Conservation (phyloP, 805 yeast species). For the Metschnikowia dekortorum region DNA sequence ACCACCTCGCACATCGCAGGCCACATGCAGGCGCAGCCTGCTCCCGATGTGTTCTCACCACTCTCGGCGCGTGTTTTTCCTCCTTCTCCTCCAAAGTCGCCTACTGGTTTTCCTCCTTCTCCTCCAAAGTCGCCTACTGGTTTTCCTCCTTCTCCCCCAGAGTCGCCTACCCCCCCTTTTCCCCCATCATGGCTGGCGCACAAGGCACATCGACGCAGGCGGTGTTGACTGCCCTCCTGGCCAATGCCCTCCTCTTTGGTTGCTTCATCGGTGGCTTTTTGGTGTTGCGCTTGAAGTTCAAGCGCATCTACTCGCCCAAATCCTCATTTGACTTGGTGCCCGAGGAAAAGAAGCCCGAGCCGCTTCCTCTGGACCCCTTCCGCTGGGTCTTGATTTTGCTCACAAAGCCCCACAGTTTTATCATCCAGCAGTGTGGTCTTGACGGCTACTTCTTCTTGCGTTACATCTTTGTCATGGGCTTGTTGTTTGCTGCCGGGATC, state of each 20-base stretch:
- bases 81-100: not conserved
- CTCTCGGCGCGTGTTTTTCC: conserved; percentile 1
- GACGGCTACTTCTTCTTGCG: conserved; percentile 91
- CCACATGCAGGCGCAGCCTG: not conserved
- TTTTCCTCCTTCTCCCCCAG: not conserved
- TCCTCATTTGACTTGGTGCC: conserved; percentile 56
- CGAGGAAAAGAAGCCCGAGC: conserved; percentile 60
- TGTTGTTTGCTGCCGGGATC: conserved; percentile 42
- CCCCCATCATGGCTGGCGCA: conserved; percentile 9
- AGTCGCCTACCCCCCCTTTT: not conserved
- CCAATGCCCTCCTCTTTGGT: conserved; percentile 65
- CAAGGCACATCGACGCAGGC: conserved; percentile 46
- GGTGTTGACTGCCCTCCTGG: conserved; percentile 65
- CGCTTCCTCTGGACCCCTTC: conserved; percentile 63
- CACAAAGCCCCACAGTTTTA: conserved; percentile 64
- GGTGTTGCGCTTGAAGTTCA: conserved; percentile 58
- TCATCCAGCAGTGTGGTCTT: conserved; percentile 84
- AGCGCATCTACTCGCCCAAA: conserved; percentile 81
- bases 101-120: not conserved
- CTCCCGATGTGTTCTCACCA: not conserved
- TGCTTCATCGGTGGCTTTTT: conserved; percentile 60
- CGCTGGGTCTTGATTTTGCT: conserved; percentile 67
- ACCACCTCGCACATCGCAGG: not conserved
- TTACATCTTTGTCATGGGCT: conserved; percentile 57
- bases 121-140: not conserved